Evolutionary conservation across 2,329 filamentous ascomycete species (phyloP), one percentile per base, ranked within the genome.

Genomic region (Akanthomyces muscarius): DNA sequence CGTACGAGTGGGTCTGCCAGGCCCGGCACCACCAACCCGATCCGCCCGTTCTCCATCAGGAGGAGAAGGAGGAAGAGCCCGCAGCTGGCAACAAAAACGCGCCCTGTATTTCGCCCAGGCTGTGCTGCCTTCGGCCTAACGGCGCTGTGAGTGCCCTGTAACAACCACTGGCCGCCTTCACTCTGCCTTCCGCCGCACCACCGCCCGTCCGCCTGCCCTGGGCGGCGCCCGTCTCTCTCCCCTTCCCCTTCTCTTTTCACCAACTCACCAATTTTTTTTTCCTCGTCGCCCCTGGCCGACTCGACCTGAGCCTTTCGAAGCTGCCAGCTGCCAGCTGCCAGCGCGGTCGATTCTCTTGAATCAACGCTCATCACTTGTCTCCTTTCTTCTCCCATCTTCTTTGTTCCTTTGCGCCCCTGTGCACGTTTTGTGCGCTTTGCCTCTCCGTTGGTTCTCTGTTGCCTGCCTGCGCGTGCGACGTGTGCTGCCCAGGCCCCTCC

Each of bases 1-100:
- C 57, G 56, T 41, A 52, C 28, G 45, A 21, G 57, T 60, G 57
- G 57, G 57, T 44, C 57, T 52, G 23, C 18, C 47, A 42, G 47
- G 57, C 33, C 57, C 57, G 57, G 57, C 45, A 60, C 57, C 57
- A 51, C 47, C 47, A 60, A 60, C 47, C 57, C 57, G 57, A 60
- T 51, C 45, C 57, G 57, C 57, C 57, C 57, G 57, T 58, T 21
- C n/a, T 50, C 47, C 47, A 50, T 50, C 23, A 23, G n/a, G 18
- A 50, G 47, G n/a, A 50, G 21, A 25, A 50, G n/a, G n/a, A 23
- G 47, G n/a, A 21, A n/a, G 47, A 14, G 21, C 41, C 36, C 42
- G 25, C 55, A 58, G 44, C 55, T 58, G 55, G 55, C 55, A 57
- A 38, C 42, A 7, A 36, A 47, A 36, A 41, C 13, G n/a, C n/a